Evolutionary conservation across 148 eudicot species (phyloP).

Genomic region (Cornus florida): DNA sequence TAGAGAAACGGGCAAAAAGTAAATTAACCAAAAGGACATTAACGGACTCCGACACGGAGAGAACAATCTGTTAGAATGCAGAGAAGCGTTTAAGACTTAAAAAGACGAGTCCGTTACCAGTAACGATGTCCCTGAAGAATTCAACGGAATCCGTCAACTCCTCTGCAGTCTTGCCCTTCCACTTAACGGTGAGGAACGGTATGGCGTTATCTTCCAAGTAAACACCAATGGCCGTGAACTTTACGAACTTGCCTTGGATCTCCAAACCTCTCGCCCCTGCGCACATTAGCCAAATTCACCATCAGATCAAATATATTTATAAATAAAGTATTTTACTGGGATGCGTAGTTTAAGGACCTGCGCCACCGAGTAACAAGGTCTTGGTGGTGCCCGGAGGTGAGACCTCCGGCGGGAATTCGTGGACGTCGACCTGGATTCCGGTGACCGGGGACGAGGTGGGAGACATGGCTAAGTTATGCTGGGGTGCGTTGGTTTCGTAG

Average conservation of each 20-base stretch:
- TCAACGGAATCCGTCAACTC: slow-evolving; percentile 56
- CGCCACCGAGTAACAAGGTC: slow-evolving; percentile 71
- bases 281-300: slow-evolving; percentile 7
- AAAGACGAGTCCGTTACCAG: too few species aligned
- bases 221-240: slow-evolving; percentile 70
- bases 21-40: too few species aligned
- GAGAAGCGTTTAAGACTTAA: too few species aligned
- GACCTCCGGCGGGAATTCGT: slow-evolving; percentile 52
- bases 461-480: slow-evolving; percentile 16
- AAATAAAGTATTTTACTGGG: too few species aligned
- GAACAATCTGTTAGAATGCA: too few species aligned
- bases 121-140: slow-evolving; percentile 66
- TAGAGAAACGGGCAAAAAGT: too few species aligned
- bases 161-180: slow-evolving; percentile 75
- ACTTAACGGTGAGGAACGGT: slow-evolving; percentile 54
- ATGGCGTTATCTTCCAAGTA: slow-evolving; percentile 58
- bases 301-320: too few species aligned
- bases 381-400: slow-evolving; percentile 61
- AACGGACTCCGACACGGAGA: too few species aligned
- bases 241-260: slow-evolving; percentile 54
- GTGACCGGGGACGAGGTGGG: slow-evolving; percentile 24
- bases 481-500: too few species aligned
- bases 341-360: slow-evolving; percentile 38
- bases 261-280: slow-evolving; percentile 80
- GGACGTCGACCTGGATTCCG: slow-evolving; percentile 45